These are phyloP conservation scores for Pulveroboletus sp. DNA, from an alignment of 1,284 basidiomycete species.

Conservation along the genomic window DNA sequence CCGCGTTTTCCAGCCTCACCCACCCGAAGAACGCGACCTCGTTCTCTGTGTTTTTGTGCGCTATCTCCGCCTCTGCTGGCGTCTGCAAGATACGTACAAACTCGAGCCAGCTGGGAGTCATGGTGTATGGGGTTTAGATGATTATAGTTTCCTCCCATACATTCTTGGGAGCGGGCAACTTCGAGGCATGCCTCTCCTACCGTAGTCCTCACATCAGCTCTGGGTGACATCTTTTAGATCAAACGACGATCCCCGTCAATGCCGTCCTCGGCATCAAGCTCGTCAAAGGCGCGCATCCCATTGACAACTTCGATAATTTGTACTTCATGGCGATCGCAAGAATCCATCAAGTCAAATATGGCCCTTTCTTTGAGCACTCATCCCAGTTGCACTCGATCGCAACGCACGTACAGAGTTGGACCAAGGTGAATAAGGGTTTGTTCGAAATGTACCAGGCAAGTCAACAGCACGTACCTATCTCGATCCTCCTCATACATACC, in stretches of 20 bases:
- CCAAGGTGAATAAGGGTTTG: conserved; percentile 86
- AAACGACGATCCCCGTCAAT: conserved; percentile 58
- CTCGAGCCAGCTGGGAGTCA: conserved; percentile 97
- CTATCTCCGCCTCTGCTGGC: conserved; percentile 84
- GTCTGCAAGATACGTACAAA: conserved; percentile 85
- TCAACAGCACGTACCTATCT: not conserved
- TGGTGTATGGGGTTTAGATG: conserved; percentile 98
- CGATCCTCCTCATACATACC: not conserved
- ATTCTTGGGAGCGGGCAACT: conserved; percentile 92
- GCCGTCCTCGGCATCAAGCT: conserved; percentile 54
- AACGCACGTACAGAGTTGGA: conserved; percentile 82
- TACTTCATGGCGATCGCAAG: conserved; percentile 84
- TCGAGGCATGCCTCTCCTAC: conserved; percentile 50
- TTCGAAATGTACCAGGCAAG: conserved; percentile 92
- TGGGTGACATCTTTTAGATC: conserved; percentile 44
- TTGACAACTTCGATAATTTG: conserved; percentile 50
- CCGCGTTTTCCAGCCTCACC: conserved; percentile 57
- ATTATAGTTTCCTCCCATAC: conserved; percentile 90
- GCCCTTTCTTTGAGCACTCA: conserved; percentile 91
- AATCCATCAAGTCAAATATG: conserved; percentile 79
- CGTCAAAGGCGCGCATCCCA: conserved; percentile 42
- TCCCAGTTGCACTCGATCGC: conserved; percentile 89
- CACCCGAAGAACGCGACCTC: conserved; percentile 59
- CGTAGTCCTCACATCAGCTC: conserved; percentile 10
- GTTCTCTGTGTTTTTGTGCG: conserved; percentile 70